Evolutionary conservation across 2,329 filamentous ascomycete species (phyloP), one percentile per base, ranked within the genome.

Genomic region (Exophiala xenobiotica): DNA sequence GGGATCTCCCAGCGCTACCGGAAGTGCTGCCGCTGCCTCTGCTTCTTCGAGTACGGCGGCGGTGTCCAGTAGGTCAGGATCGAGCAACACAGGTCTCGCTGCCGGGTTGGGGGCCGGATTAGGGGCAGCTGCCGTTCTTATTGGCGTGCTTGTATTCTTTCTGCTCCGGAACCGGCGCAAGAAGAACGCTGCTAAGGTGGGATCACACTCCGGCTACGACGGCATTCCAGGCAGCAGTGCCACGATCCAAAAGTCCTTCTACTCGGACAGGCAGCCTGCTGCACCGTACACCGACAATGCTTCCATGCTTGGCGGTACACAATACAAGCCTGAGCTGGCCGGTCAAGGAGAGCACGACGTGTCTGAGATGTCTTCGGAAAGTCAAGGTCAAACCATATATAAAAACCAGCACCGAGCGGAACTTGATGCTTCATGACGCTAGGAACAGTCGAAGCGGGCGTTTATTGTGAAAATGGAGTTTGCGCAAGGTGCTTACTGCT

Each of bases 41-140:
- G 45, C 43, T n/a, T 22, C 26, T 12, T 35, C 49, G 26, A 29
- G 6, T 23, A 44, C 8, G 6, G 16, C 42, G 12, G 35, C 26
- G 11, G 18, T 29, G 24, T 46, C 49, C 16, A 41, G 24, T 20
- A 16, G 39, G 16, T 38, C 22, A 18, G 39, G 50, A 12, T 46
- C 33, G 20, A 44, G 45, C 44, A 43, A 53, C 39, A 48, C 50
- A 11, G 50, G 44, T 23, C 45, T 53, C 27, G 50, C 50, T 22
- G 50, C 50, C 16, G 50, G 50, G 6, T 19, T 53, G 29, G 50
- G 50, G 2, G 50, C 50, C 18, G 50, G 50, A 7, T 24, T 53
- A 1, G 50, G 50, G 11, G 50, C 50, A 2, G 50, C 44, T 2
- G 50, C 50, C 6, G 50, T 53, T 4, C 45, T 53, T 14, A 39